Base-by-base conservation (phyloP, 768 basidiomycete genomes). In the Porpolomopsis calyptriformis region DNA sequence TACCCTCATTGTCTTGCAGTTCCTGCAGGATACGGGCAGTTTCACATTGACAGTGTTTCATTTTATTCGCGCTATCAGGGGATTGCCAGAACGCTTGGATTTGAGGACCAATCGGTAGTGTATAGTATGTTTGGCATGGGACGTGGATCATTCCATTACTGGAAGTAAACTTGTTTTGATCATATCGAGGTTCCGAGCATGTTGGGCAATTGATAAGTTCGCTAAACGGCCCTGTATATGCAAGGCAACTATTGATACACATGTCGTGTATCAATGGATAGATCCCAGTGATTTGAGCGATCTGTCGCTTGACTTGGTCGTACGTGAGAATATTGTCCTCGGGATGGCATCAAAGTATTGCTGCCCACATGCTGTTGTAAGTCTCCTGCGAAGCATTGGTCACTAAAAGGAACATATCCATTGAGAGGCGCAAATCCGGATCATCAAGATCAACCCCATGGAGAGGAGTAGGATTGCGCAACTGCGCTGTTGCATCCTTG, bases 231-330 rank as follows among this genome's bases (percentile, higher is more conserved):
- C 68, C 64, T 0, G 64, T 70, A 40, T 57, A 72, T 0, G 60
- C 64, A 2, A 64, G 31, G 45, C 69, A 73, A 0, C 57, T 55
- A n/a, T 70, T 61, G 0, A 50, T 43, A 39, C 70, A 72, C 70
- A 71, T 71, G 41, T 70, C 57, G 14, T 56, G 22, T 1, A 55
- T 35, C 9, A 71, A 49, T 0, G 61, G 44, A 4, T 46, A 22
- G 3, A 73, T 48, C 1, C 71, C 64, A 18, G 55, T 65, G 5
- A 64, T 34, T 4, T 61, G 34, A 10, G 27, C 37, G 27, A 56
- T 47, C 18, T 39, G 45, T 29, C 34, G 42, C 46, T 49, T 50
- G 24, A 55, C 34, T 48, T 44, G 26, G 51, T 40, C 2, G n/a
- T 19, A n/a, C 19, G 47, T 22, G 47, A 49, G 27, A 5, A 46